Conservation (phyloP, 2,329 filamentous ascomycete genomes). For the Neonectria coccinea region DNA sequence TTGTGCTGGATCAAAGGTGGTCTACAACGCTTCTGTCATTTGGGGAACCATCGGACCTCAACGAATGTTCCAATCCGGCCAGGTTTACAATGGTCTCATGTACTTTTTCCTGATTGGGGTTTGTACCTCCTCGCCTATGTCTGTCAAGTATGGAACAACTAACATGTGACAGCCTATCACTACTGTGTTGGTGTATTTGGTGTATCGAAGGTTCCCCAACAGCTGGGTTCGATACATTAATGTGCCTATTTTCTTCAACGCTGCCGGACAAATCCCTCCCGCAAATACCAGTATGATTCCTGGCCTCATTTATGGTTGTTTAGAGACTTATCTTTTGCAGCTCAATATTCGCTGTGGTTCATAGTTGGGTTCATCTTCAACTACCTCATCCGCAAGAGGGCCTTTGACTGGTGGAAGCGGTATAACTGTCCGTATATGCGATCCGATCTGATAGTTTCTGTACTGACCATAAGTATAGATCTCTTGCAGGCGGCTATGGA, state of each 20-base stretch:
- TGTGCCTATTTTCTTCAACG: conserved; percentile 28
- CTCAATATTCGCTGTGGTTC: conserved; percentile 28
- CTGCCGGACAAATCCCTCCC: conserved; percentile 24
- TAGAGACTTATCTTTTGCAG: background rate
- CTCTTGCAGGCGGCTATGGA: conserved; percentile 21
- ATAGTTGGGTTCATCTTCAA: conserved; percentile 25
- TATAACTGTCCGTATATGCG: conserved; percentile 11
- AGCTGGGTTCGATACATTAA: conserved; percentile 25
- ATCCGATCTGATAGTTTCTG: background rate
- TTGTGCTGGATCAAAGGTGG: conserved; percentile 22
- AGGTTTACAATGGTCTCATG: conserved; percentile 22
- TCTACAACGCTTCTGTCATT: conserved; percentile 25
- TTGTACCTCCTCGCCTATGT: background rate
- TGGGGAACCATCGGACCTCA: conserved; percentile 27
- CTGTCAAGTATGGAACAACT: background rate
- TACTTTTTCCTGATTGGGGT: conserved; percentile 28
- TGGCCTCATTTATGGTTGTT: accelerated
- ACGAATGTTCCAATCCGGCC: conserved; percentile 23
- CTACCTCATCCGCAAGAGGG: conserved; percentile 21
- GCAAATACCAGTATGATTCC: conserved; percentile 14
- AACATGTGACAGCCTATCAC: conserved; percentile 1
- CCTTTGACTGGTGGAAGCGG: conserved; percentile 28
- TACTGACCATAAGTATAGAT: conserved; percentile 4
- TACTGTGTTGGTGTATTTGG: conserved; percentile 15
- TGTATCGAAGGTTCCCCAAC: conserved; percentile 19